A percentile compares a stretch with the other conserved stretches of the same genome.
Evolutionary conservation across 495 filamentous ascomycete genomes (phyloP).

Genomic region (Tuber calosporum): DNA sequence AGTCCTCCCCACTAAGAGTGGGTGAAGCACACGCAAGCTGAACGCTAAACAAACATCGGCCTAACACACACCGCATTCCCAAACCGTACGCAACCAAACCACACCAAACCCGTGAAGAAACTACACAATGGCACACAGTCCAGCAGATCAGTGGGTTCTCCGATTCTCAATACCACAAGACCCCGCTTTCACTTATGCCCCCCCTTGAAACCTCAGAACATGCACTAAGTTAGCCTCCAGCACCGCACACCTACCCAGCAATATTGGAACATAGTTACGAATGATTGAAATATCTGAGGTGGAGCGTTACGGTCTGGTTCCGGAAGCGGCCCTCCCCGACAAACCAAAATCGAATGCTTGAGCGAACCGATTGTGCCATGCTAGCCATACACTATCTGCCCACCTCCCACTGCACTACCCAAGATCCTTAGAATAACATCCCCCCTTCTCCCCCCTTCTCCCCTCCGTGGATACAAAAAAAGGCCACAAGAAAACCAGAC

Average conservation of each 20-base stretch:
- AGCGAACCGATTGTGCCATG: neutral
- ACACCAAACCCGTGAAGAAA: neutral
- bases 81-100: neutral
- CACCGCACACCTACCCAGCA: neutral
- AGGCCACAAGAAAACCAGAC: neutral
- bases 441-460: no score
- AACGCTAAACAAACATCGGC: neutral
- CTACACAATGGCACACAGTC: neutral
- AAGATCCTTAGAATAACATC: neutral
- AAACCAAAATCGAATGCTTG: neutral
- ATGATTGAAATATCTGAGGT: neutral
- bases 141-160: neutral
- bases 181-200: neutral
- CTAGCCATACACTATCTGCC: neutral
- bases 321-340: neutral
- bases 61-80: neutral
- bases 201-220: neutral
- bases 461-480: neutral
- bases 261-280: neutral
- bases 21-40: neutral
- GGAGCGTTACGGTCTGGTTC: neutral
- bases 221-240: neutral
- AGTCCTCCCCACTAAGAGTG: neutral
- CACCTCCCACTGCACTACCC: neutral
- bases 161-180: neutral